Evolutionary conservation across 768 basidiomycete species (phyloP), one percentile per base, ranked within the genome.

Genomic region (Tephrocybe sp.): DNA sequence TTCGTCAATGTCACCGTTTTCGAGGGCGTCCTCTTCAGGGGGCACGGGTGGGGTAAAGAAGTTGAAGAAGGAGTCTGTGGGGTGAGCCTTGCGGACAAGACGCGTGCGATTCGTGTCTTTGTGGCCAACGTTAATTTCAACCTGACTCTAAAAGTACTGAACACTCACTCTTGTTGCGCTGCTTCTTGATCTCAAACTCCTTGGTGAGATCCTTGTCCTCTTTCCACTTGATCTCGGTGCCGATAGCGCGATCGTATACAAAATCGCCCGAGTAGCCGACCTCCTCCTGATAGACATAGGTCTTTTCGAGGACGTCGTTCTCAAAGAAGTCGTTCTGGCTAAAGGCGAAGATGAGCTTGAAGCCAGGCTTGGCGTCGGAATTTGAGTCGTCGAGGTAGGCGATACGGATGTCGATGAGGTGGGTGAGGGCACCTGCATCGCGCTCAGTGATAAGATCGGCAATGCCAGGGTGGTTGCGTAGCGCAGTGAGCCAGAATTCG

Each of bases 181-280:
- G 96, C 78, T 97, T 98, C 81, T 96, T 97, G 69, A 98, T 95
- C 76, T 98, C 96, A 62, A 92, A 90, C 73, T 91, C 90, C 74
- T 93, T 93, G 45, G 96, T 99, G 51, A 99, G 78, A 72, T 99
- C 93, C 75, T 97, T 95, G 61, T 96, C 95, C 69, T 92, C 94
- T 74, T 96, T 96, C 96, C 96, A 99, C 69, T 86, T 84, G 74
- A 99, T 94, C 63, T 86, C 80, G 39, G 88, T 88, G n/a, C 96
- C 96, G 63, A 91, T 84, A 41, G 96, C 93, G 55, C 84, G 87
- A 76, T 97, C 93, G 70, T 96, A 99, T 43, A 96, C 85, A 64
- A 96, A 97, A 75, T 98, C 96, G 62, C 96, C 96, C 39, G 85
- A 81, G 70, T 98, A 97, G n/a, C 90, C 91, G 37, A 95, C 86